Conservation (phyloP, 331 rosid species). For the Dryas integrifolia region DNA sequence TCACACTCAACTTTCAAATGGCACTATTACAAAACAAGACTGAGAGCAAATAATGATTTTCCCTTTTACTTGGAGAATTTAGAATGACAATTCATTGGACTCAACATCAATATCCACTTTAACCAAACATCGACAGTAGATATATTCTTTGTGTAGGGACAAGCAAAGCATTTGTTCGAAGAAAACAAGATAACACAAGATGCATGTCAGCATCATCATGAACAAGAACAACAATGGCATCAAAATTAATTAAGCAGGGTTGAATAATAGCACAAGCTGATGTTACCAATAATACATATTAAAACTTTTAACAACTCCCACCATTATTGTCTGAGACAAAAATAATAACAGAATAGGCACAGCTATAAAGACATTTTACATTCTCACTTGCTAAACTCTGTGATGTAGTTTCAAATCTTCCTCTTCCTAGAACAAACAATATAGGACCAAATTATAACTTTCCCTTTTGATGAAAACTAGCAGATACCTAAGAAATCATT, state of each 20-base stretch:
- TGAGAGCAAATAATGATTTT: not conserved
- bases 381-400: not conserved
- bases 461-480: constrained; percentile 6
- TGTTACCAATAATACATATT: constrained; percentile 13
- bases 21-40: constrained; percentile 4
- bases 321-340: constrained; percentile 19
- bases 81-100: not conserved
- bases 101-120: not conserved
- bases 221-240: constrained; percentile 23
- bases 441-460: not conserved
- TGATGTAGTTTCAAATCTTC: constrained; percentile 7
- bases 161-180: constrained; percentile 4
- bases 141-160: not conserved
- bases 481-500: constrained; percentile 14
- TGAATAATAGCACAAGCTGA: constrained; percentile 8
- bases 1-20: not conserved
- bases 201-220: not conserved
- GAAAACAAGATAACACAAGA: constrained; percentile 19
- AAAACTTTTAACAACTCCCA: constrained; percentile 12
- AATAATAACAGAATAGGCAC: constrained; percentile 19
- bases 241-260: constrained; percentile 6
- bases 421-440: not conserved
- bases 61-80: not conserved
- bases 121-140: not conserved
- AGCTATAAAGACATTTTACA: constrained; percentile 12